phyloP scores from a whole-genome alignment of 2,329 filamentous ascomycete genomes.

The Sporothrix humicola region DNA sequence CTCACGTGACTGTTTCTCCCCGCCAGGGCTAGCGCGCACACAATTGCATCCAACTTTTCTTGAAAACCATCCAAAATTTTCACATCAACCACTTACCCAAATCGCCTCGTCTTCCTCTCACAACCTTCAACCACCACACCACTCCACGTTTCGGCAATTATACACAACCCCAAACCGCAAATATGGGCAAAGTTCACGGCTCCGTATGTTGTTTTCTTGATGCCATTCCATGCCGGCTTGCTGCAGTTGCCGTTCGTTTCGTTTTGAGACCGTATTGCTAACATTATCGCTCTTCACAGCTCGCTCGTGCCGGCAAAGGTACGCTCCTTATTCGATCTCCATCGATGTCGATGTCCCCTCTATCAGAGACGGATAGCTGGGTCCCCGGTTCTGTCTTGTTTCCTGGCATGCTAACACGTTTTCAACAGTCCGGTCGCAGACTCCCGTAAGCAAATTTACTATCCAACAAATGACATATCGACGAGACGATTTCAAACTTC shows the following conservation, averaged over 20 bases:
- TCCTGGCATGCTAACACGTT: constrained; percentile 22
- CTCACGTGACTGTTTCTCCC: constrained; percentile 27
- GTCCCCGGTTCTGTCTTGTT: not conserved
- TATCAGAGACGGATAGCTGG: not conserved
- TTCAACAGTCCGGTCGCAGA: constrained; percentile 39
- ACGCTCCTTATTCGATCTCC: constrained; percentile 76
- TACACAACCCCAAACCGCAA: constrained; percentile 32
- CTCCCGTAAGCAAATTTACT: constrained; percentile 37
- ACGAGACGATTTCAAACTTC: no score
- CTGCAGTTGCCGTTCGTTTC: not conserved
- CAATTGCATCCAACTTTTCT: constrained; percentile 34
- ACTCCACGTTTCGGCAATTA: constrained; percentile 24
- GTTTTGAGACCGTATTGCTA: constrained; percentile 28
- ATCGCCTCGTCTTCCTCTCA: constrained; percentile 28
- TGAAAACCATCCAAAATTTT: constrained; percentile 24
- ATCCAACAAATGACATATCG: not conserved
- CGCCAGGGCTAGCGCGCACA: constrained; percentile 38
- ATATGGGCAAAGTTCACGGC: constrained; percentile 41
- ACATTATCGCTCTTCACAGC: constrained; percentile 32
- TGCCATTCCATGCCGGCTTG: not conserved
- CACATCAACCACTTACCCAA: constrained; percentile 25
- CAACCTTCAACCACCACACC: constrained; percentile 30
- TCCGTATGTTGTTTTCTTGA: constrained; percentile 34
- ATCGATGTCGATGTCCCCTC: constrained; percentile 65
- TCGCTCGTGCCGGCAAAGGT: constrained; percentile 74